phyloP scores from a whole-genome alignment of 257 asterid genomes.

The Fraxinus excelsior region DNA sequence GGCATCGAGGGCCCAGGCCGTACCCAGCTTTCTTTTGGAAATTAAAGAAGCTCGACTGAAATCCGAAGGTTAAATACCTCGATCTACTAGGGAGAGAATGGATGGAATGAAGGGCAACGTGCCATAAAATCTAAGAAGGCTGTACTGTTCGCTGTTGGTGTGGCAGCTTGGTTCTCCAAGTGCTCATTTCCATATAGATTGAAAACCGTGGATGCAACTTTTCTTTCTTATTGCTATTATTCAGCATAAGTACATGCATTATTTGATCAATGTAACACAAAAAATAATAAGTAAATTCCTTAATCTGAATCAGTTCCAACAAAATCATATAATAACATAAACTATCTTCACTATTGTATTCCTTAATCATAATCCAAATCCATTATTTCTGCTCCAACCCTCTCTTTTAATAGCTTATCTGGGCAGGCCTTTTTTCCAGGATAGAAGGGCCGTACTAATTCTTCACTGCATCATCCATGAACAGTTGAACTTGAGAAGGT shows the following conservation, averaged over 20 bases:
- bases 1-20: not conserved
- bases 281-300: not conserved
- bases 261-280: not conserved
- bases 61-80: not conserved
- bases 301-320: conserved; percentile 10
- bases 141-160: not conserved
- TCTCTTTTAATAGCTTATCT: not conserved
- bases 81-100: not conserved
- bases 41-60: not conserved
- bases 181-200: not conserved
- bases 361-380: not conserved
- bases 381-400: not conserved
- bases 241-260: not conserved
- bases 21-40: not conserved
- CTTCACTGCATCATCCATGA: conserved; percentile 4
- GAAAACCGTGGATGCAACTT: not conserved
- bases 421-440: conserved; percentile 8
- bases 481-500: conserved; percentile 11
- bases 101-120: not conserved
- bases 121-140: not conserved
- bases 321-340: not conserved
- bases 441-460: not conserved
- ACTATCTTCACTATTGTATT: not conserved
- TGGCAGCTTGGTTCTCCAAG: not conserved
- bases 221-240: not conserved